Base-by-base conservation (phyloP, 352 stramenopile species). In the Phytopythium sindhum region DNA sequence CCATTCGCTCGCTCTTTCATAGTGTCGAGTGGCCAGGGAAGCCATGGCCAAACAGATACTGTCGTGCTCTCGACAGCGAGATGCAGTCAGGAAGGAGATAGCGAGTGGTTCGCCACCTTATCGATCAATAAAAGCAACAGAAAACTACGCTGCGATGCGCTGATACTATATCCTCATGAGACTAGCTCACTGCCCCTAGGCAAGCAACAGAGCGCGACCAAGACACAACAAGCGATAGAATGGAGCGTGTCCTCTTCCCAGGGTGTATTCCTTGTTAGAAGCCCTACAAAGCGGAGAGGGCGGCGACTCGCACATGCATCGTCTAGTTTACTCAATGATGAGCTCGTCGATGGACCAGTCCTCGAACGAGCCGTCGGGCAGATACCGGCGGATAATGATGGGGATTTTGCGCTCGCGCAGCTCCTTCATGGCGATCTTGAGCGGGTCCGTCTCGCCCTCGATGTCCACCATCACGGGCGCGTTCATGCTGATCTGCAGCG, bases 361-460 rank as follows among this genome's bases (percentile, higher is more conserved):
- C 84, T 99, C 98, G 75, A 99, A 98, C 77, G 90, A 99, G 41
- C 97, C 96, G 84, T 99, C 97, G 19, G 98, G 98, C 69, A 99
- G 77, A 81, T 99, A 99, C 53, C 98, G 81, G 59, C 98, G 93
- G 74, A 99, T 99, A 74, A 99, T 99, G 73, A 99, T 99, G 37
- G 97, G 97, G 77, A 99, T 99, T 82, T 99, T 99, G 74, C 97
- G 85, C 73, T 99, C 97, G 53, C 95, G 89, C 31, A 99, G 87
- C 84, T 99, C 98, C 80, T 99, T 99, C 88, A 98, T 98, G 26
- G 98, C 97, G 77, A 99, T 99, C 77, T 99, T 98, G 55, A 99
- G 84, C 48, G 98, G 97, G 81, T 99, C 98, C 50, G 98, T 99
- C 86, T 99, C 97, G 64, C 96, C 96, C 64, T 98, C 93, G 74